Percentiles rank a stretch among this genome's conserved stretches.
Conservation (phyloP, 257 asterid genomes). For the Verbena officinalis region DNA sequence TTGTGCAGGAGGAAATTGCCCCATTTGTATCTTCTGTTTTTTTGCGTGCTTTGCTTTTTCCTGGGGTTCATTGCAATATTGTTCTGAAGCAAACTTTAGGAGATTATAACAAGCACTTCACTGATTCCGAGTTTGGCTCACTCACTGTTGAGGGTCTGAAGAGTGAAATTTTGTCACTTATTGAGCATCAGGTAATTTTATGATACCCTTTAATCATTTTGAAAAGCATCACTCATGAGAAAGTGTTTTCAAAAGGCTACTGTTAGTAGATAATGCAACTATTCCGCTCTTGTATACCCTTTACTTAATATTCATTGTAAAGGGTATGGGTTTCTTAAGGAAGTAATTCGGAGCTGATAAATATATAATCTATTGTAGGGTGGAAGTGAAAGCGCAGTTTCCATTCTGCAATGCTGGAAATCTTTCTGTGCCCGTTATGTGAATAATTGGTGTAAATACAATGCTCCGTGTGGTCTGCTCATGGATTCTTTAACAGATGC, state of each 20-base stretch:
- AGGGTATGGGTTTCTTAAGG: constrained; percentile 25
- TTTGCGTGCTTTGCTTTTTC: constrained; percentile 81
- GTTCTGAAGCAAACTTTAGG: constrained; percentile 79
- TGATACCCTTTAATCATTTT: constrained; percentile 22
- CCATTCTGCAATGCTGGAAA: constrained; percentile 75
- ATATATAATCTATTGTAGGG: constrained; percentile 53
- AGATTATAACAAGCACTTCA: constrained; percentile 68
- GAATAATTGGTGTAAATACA: constrained; percentile 73
- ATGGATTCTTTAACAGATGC: constrained; percentile 78
- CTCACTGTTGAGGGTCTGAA: constrained; percentile 80
- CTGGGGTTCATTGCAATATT: constrained; percentile 72
- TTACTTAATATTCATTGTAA: constrained; percentile 15
- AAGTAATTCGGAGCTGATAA: constrained; percentile 31
- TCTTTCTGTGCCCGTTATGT: constrained; percentile 61
- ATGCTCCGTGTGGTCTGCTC: constrained; percentile 76
- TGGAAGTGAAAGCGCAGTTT: constrained; percentile 64
- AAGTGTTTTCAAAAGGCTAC: constrained; percentile 11
- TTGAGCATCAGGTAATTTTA: constrained; percentile 72
- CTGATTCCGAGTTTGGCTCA: constrained; percentile 79
- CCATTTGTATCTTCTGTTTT: constrained; percentile 80
- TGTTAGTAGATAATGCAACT: not conserved
- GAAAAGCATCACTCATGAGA: constrained; percentile 15
- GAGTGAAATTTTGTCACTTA: constrained; percentile 72
- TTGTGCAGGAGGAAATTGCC: constrained; percentile 81
- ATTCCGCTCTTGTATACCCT: not conserved